phyloP scores from a whole-genome alignment of 371 early-diverging fungal genomes.

The Mortierella polycephala region DNA sequence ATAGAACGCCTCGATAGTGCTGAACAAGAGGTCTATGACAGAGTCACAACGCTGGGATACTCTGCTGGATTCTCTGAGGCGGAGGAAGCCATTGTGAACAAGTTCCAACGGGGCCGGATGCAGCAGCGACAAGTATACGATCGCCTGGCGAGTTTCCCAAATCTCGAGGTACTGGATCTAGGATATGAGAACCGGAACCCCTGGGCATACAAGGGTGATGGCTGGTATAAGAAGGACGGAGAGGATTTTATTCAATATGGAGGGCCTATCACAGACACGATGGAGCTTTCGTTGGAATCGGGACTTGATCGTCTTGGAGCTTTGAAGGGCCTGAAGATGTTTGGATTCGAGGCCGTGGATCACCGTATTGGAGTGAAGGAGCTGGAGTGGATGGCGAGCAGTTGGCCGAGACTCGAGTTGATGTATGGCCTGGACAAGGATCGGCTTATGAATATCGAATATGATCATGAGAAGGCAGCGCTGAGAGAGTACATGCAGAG shows the following conservation, averaged over 20 bases:
- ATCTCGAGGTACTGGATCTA: constrained; percentile 10
- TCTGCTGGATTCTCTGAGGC: background rate
- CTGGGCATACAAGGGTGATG: constrained; percentile 1
- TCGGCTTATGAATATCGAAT: background rate
- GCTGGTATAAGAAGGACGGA: background rate
- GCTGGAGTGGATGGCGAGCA: constrained; percentile 10
- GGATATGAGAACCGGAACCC: constrained; percentile 1
- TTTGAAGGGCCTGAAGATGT: background rate
- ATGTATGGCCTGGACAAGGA: constrained; percentile 2
- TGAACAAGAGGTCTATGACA: background rate
- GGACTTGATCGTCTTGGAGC: background rate
- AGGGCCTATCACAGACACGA: background rate
- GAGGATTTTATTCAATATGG: background rate
- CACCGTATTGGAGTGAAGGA: background rate
- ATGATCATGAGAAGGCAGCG: background rate
- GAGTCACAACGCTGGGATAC: background rate
- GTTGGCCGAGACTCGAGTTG: constrained; percentile 1
- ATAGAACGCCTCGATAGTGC: constrained; percentile 1
- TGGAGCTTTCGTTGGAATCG: constrained; percentile 5
- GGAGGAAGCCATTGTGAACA: background rate
- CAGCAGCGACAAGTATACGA: constrained; percentile 11
- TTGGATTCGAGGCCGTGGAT: constrained; percentile 2
- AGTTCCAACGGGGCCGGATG: background rate
- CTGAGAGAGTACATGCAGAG: constrained; percentile 12
- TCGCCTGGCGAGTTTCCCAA: constrained; percentile 2